Conservation (phyloP, 164 flowering plant species). For the Nelumbo lutea region DNA sequence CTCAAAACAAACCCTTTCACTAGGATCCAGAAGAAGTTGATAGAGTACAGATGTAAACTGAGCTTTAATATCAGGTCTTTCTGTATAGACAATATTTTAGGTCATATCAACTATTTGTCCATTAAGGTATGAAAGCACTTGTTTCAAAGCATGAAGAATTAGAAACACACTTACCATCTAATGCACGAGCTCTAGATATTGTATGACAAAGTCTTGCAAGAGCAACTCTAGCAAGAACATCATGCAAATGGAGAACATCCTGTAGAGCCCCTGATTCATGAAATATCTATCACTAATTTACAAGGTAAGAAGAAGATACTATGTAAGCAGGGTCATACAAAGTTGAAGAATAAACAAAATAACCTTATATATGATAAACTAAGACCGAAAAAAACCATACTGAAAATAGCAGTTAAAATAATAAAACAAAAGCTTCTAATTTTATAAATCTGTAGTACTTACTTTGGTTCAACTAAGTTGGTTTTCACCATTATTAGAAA, state of each 20-base stretch:
- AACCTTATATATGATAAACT: too few species aligned
- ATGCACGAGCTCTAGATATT: conserved; percentile 79
- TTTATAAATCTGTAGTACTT: too few species aligned
- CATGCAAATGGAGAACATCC: conserved; percentile 94
- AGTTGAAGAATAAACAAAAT: too few species aligned
- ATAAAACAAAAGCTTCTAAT: too few species aligned
- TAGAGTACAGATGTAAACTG: conserved; percentile 87
- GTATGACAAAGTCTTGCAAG: conserved; percentile 88
- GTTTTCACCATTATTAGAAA: too few species aligned
- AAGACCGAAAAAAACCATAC: too few species aligned
- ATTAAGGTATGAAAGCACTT: neutral
- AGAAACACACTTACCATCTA: conserved; percentile 62
- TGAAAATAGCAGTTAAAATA: too few species aligned
- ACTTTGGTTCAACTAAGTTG: too few species aligned
- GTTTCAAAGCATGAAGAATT: neutral
- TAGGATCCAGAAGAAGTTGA: conserved; percentile 96
- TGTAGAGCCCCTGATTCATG: conserved; percentile 78
- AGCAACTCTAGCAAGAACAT: conserved; percentile 96
- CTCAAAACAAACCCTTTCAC: conserved; percentile 99
- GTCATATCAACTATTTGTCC: conserved; percentile 6
- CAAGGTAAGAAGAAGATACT: neutral
- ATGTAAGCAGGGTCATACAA: neutral
- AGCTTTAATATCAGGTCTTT: conserved; percentile 87
- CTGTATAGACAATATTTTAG: conserved; percentile 35
- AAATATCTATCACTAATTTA: conserved; percentile 5